phyloP scores from a whole-genome alignment of 768 basidiomycete species.

The Candolleomyces efflorescens region DNA sequence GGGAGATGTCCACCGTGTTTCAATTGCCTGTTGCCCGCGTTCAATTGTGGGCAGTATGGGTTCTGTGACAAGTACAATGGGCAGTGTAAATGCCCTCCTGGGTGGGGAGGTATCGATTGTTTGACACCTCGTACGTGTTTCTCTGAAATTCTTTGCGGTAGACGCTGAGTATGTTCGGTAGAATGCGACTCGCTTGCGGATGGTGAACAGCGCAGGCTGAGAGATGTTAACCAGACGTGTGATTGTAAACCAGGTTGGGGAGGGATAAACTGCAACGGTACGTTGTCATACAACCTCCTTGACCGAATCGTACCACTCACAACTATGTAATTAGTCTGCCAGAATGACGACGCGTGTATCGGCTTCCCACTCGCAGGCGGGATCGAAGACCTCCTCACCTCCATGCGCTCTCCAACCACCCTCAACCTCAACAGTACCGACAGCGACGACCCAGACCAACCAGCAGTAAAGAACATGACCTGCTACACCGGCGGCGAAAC shows the following conservation, averaged over 20 bases:
- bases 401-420: no score
- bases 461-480: constrained; percentile 54
- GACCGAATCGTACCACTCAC: background rate
- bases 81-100: constrained; percentile 93
- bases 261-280: constrained; percentile 97
- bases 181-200: constrained; percentile 95
- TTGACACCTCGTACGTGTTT: constrained; percentile 74
- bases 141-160: background rate
- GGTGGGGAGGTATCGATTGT: constrained; percentile 98
- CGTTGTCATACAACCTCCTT: no score
- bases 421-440: no score
- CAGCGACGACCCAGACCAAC: constrained; percentile 13
- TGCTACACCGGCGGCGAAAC: constrained; percentile 93
- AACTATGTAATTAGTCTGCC: constrained; percentile 68
- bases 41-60: constrained; percentile 90
- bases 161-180: constrained; percentile 27
- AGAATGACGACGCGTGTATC: constrained; percentile 73
- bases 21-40: constrained; percentile 91
- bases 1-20: constrained; percentile 85
- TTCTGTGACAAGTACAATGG: constrained; percentile 89
- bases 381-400: constrained; percentile 14
- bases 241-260: constrained; percentile 94
- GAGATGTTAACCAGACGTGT: constrained; percentile 73
- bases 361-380: constrained; percentile 61
- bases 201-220: constrained; percentile 76